Evolutionary conservation across 2,329 filamentous ascomycete species (phyloP), one percentile per base, ranked within the genome.

Genomic region (Atkinsonella hypoxylon): DNA sequence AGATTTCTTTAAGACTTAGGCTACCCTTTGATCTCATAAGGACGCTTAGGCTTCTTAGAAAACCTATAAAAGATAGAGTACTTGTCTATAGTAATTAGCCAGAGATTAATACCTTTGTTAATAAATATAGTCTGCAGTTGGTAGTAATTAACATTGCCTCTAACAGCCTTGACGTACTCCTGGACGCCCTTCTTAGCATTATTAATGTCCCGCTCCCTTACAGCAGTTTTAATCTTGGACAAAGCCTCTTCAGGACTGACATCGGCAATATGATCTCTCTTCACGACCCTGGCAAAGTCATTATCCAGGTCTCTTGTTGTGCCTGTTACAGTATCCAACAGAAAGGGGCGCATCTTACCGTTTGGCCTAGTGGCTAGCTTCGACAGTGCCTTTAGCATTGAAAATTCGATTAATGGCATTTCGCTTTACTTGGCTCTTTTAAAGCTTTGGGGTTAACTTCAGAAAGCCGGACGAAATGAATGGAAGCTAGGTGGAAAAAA

Each of bases 51-150:
- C 56, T 78, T 78, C 32, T 74, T 64, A 1, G 72, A 73, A 57
- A 82, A 80, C 46, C 83, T 78, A 60, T 82, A 81, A 0, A 77
- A 78, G 47, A 87, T 70, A 1, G 75, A 76, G 57, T 76, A 87
- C 61, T 81, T 81, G 69, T 85, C 77, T 5, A 78, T 64, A 6
- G 79, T 79, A 56, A 87, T 83, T 49, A 88, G 67, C 66, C 75
- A 83, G 13, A 85, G 66, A 3, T 66, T 65, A 52, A 85, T 71
- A 0, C 69, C 61, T 41, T 78, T 68, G 1, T 64, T 57, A 7
- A 83, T 78, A 61, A 88, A 75, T 1, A 72, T 71, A 32, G 70
- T 59, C 68, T 89, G 83, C 6, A 89, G 70, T 17, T 82, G 70
- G 8, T 67, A 57, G 56, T 84, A 83, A 0, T 76, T 83, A 15